Evolutionary conservation across 2,329 filamentous ascomycete species (phyloP).

Genomic region (Diaporthe caulivora): DNA sequence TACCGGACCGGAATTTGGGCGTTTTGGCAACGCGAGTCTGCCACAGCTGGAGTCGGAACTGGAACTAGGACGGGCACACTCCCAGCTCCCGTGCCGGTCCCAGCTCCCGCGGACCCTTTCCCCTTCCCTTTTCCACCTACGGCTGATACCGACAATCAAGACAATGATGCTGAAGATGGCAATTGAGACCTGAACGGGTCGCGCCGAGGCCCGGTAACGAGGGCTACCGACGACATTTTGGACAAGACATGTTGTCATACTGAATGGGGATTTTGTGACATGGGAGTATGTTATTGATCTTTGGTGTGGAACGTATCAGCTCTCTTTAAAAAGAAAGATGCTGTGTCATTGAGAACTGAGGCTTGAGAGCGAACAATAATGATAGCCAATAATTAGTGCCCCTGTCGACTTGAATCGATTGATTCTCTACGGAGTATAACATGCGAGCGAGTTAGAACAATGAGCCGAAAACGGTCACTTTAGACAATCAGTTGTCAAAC

Average conservation of each 20-base stretch:
- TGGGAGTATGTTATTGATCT: neutral
- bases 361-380: neutral
- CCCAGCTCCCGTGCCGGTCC: neutral
- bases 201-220: neutral
- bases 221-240: too few relatives aligned
- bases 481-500: too few relatives aligned
- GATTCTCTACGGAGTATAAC: too few relatives aligned
- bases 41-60: neutral
- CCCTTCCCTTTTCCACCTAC: neutral
- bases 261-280: too few relatives aligned
- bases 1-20: neutral
- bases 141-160: neutral
- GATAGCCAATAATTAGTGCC: neutral
- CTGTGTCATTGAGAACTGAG: neutral
- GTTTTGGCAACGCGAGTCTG: conserved; percentile 1
- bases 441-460: too few relatives aligned
- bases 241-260: neutral
- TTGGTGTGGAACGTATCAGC: neutral
- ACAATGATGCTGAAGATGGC: neutral
- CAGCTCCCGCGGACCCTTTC: neutral
- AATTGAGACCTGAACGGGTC: neutral
- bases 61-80: neutral
- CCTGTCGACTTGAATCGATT: neutral
- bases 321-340: neutral
- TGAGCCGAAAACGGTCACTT: too few relatives aligned